Percentiles rank a stretch among this genome's conserved stretches.
These are phyloP conservation scores for Tricholomella constricta DNA, from an alignment of 768 basidiomycete species.

Conservation along the genomic window DNA sequence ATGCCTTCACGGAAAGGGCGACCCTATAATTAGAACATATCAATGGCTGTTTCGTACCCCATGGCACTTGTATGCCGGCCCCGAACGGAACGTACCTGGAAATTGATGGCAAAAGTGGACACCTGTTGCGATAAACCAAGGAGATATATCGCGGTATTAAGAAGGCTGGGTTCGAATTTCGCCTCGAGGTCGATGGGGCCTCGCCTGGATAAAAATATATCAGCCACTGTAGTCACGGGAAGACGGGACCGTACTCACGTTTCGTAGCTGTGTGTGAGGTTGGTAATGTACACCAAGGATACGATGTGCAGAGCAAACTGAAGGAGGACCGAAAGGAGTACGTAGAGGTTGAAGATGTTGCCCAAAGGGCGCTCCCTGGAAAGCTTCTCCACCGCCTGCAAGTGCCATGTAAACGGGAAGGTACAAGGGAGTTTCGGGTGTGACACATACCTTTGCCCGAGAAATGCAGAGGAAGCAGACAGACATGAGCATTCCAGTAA, in stretches of 20 bases:
- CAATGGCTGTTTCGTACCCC: not conserved
- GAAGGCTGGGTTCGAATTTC: constrained; percentile 90
- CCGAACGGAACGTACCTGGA: constrained; percentile 64
- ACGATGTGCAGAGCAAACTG: constrained; percentile 95
- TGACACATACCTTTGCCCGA: constrained; percentile 77
- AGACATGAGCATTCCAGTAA: constrained; percentile 96
- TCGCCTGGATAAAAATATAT: constrained; percentile 39
- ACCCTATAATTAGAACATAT: constrained; percentile 49
- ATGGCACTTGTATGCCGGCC: not conserved
- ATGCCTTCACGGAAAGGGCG: constrained; percentile 99
- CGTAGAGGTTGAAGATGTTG: constrained; percentile 97
- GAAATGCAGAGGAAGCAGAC: constrained; percentile 99
- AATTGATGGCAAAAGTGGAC: constrained; percentile 98
- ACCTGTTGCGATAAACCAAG: constrained; percentile 96
- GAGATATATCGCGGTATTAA: constrained; percentile 97
- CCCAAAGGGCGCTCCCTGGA: constrained; percentile 91
- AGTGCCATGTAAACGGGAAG: not conserved
- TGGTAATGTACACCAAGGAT: constrained; percentile 90
- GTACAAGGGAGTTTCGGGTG: not conserved
- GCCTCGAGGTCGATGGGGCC: constrained; percentile 91
- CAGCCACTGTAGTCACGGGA: not conserved
- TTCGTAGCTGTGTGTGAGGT: constrained; percentile 76
- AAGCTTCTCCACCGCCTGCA: constrained; percentile 92
- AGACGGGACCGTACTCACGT: constrained; percentile 51
- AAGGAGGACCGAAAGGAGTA: constrained; percentile 84